A percentile compares a stretch with the other conserved stretches of the same genome.
Conservation (phyloP, 116 monocot species). For the Phalaenopsis hybrid region DNA sequence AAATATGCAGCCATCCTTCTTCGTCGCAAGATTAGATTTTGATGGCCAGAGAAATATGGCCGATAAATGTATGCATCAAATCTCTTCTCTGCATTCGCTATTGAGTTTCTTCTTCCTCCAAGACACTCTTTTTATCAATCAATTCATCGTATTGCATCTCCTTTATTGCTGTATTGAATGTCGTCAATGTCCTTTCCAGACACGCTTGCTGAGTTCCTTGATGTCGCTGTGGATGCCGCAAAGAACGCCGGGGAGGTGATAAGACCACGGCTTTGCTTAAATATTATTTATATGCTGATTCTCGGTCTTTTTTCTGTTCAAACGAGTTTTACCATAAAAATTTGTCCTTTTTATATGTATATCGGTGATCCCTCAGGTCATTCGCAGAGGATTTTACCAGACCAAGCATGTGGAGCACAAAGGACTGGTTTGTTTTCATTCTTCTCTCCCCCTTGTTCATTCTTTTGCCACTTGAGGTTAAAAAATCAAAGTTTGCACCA, state of each 20-base stretch:
- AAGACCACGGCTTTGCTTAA: background rate
- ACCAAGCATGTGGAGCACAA: constrained; percentile 95
- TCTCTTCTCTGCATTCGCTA: background rate
- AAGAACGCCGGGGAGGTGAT: constrained; percentile 77
- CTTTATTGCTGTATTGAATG: background rate
- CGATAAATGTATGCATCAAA: background rate
- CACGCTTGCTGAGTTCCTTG: constrained; percentile 56
- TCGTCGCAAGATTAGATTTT: background rate
- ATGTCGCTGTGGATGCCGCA: constrained; percentile 78
- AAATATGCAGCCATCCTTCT: too few relatives aligned
- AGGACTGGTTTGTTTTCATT: constrained; percentile 49
- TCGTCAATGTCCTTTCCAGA: constrained; percentile 2
- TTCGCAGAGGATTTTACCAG: constrained; percentile 70
- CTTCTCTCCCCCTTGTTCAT: background rate
- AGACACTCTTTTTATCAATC: background rate
- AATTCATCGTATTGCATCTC: background rate
- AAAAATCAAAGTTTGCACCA: background rate
- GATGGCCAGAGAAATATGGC: background rate
- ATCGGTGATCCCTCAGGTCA: constrained; percentile 37
- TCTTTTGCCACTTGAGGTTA: background rate
- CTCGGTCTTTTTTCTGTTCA: background rate
- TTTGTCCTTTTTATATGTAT: constrained; percentile 1
- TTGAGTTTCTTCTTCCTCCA: background rate
- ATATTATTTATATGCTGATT: background rate
- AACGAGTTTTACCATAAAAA: background rate